Conservation (phyloP, 2,329 filamentous ascomycete species). For the Rhinocladiella similis region DNA sequence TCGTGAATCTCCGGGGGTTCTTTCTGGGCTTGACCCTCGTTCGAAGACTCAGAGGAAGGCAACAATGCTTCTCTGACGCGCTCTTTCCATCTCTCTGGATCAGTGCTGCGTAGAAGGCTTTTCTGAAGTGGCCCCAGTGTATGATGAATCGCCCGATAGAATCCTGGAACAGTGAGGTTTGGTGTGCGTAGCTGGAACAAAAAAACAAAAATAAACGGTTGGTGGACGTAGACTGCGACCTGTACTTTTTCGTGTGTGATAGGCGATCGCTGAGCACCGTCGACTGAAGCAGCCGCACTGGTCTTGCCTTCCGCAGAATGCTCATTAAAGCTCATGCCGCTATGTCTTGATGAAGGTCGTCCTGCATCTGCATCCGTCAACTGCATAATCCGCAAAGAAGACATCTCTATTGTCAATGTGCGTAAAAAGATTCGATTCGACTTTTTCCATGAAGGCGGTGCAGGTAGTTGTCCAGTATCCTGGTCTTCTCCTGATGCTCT, state of each 20-base stretch:
- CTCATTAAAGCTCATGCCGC: not conserved
- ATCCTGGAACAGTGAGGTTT: constrained; percentile 41
- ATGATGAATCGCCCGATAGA: constrained; percentile 51
- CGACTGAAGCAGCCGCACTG: constrained; percentile 24
- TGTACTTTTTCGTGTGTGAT: constrained; percentile 25
- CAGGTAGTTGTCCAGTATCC: not conserved
- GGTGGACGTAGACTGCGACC: constrained; percentile 36
- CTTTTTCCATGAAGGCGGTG: constrained; percentile 4
- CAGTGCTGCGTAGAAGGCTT: constrained; percentile 48
- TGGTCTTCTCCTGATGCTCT: constrained; percentile 8
- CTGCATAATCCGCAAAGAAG: constrained; percentile 14
- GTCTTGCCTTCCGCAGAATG: constrained; percentile 16
- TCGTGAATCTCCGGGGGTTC: constrained; percentile 50
- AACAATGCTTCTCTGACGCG: constrained; percentile 34
- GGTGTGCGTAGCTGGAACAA: constrained; percentile 47
- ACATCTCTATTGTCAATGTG: constrained; percentile 37
- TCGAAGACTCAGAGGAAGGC: not conserved
- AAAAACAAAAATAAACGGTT: constrained; percentile 54
- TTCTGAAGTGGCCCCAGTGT: constrained; percentile 50
- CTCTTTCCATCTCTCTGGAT: constrained; percentile 41
- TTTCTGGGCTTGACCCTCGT: not conserved
- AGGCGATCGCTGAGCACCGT: constrained; percentile 19
- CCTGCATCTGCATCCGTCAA: not conserved
- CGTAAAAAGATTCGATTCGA: constrained; percentile 36
- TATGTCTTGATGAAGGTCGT: not conserved